Base-by-base conservation (phyloP, 2,329 filamentous ascomycete species). In the Paraconiothyrium brasiliense region DNA sequence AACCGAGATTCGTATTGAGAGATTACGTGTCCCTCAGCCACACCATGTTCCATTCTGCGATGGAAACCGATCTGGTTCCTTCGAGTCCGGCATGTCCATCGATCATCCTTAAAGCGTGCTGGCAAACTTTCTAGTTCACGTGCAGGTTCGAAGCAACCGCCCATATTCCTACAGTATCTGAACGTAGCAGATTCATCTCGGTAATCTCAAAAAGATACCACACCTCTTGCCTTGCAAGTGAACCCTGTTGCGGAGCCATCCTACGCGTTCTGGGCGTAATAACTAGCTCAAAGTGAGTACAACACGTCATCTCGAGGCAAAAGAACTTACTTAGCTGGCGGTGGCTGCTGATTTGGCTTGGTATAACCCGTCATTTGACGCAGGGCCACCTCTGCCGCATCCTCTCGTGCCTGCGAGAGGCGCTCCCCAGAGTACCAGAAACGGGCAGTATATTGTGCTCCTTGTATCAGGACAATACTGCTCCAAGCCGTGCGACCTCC, bases 401-500 rank as follows among this genome's bases (percentile, higher is more conserved):
- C 77, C 54, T 79, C 75, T 46, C 74, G 72, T 8, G 77, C 76
- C 59, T 78, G 73, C 13, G 70, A 68, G 20, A 74, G 62, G 49
- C 71, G 75, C 14, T 63, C 60, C 8, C 75, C 74, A 57, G 79
- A 76, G 63, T 79, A 79, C 73, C 73, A 79, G 62, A 73, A 79
- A n/a, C 71, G 69, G 4, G 77, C 77, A 7, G 67, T 60, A 49
- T 73, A 75, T 1, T 67, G 63, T 14, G 37, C 61, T 34, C 69
- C 71, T n/a, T 72, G 69, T 54, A 78, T 60, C 11, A 65, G 54
- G 14, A 70, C 72, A 43, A 74, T 62, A 54, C 71, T 73, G 24
- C 71, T 73, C 77, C 77, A 79, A 14, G 77, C 77, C 7, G 77
- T 79, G 13, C 77, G 71, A 43, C 76, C 76, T 54, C 76, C 76